A percentile compares a stretch with the other conserved stretches of the same genome.
Conservation (phyloP, 2,329 filamentous ascomycete species). For the Xylaria polymorpha region DNA sequence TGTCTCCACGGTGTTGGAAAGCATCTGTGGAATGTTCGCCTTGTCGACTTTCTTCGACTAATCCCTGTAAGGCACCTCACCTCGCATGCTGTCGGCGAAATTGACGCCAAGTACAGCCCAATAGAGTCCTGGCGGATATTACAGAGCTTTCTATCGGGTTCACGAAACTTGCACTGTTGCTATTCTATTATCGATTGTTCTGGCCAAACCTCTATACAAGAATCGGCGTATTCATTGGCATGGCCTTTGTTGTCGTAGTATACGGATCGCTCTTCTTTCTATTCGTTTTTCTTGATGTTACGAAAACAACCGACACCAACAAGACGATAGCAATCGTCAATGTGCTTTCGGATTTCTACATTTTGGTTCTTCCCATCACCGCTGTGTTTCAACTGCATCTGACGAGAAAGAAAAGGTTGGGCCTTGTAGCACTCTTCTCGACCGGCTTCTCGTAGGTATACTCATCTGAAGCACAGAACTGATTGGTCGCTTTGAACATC, state of each 20-base stretch:
- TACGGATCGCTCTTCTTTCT: background rate
- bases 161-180: background rate
- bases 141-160: background rate
- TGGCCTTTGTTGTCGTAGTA: background rate
- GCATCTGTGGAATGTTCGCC: background rate
- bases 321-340: background rate
- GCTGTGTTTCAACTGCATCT: background rate
- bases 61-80: background rate
- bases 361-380: background rate
- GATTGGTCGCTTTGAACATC: background rate
- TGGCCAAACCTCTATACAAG: background rate
- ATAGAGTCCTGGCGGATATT: background rate
- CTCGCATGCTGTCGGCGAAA: background rate
- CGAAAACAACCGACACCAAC: background rate
- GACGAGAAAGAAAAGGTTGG: background rate
- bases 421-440: background rate
- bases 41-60: background rate
- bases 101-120: background rate
- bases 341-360: background rate
- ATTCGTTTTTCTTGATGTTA: background rate
- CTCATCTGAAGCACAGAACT: background rate
- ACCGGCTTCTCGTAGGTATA: background rate
- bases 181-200: background rate
- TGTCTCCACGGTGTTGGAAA: conserved; percentile 6
- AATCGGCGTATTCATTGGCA: background rate